phyloP scores from a whole-genome alignment of 2,329 filamentous ascomycete species.

The Exophiala dermatitidis region DNA sequence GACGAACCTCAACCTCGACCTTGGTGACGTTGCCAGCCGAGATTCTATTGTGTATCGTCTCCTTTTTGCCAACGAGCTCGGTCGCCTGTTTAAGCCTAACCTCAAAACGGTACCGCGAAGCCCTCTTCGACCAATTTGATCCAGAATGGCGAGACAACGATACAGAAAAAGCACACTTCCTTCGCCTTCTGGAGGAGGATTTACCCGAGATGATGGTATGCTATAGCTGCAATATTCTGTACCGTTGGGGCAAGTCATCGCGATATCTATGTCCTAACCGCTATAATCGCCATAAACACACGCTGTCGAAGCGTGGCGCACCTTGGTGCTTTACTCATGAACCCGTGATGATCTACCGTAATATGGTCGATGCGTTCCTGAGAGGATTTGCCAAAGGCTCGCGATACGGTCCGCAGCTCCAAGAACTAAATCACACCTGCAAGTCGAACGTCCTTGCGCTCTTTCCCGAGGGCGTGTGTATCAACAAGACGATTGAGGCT shows the following conservation, averaged over 20 bases:
- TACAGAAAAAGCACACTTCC: conserved; percentile 6
- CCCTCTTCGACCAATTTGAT: not conserved
- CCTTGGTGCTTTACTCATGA: conserved; percentile 9
- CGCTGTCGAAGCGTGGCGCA: conserved; percentile 8
- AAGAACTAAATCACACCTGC: conserved; percentile 14
- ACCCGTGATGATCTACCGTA: conserved; percentile 10
- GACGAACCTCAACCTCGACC: conserved; percentile 4
- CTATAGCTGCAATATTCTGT: conserved; percentile 9
- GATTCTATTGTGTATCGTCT: conserved; percentile 7
- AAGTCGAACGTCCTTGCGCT: conserved; percentile 1
- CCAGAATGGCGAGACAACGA: not conserved
- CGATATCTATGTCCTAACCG: conserved; percentile 7
- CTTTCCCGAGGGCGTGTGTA: conserved; percentile 10
- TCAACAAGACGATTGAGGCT: conserved; percentile 12
- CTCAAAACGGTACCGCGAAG: conserved; percentile 8
- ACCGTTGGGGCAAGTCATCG: conserved; percentile 3
- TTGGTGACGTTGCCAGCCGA: conserved; percentile 4
- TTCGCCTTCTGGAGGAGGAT: conserved; percentile 9
- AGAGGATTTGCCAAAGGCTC: conserved; percentile 13
- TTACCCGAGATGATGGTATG: conserved; percentile 10
- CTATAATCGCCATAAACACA: not conserved
- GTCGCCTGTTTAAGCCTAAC: conserved; percentile 5
- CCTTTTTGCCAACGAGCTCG: conserved; percentile 11
- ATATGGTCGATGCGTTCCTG: conserved; percentile 14
- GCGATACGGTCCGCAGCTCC: conserved; percentile 11